Base-by-base conservation (phyloP, 176 grass and related monocot species). In the Echinochloa phyllopogon region DNA sequence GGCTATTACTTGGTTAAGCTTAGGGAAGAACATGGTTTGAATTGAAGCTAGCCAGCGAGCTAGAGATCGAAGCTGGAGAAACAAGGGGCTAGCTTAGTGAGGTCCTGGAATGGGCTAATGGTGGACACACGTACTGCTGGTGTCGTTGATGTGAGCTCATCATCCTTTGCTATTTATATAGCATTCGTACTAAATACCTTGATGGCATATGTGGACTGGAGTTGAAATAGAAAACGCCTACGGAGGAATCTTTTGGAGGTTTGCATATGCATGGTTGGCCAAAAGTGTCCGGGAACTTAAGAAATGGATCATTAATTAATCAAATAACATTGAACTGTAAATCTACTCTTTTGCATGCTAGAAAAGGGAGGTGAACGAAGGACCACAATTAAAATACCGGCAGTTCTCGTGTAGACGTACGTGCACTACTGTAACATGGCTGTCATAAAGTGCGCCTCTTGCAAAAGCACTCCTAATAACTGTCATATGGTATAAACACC, bases 91-190 rank as follows among this genome's bases (percentile, higher is more conserved):
- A 29, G 39, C n/a, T n/a, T 57, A 65, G 58, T 21, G n/a, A 56
- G 37, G 6, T 69, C 23, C n/a, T 77, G 21, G 52, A 77, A 1
- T 70, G 50, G 59, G 14, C 29, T 40, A 36, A 18, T 33, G 14
- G 42, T 79, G 69, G 12, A 36, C 63, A 53, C 36, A 6, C 29
- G 29, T 56, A 8, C 75, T 43, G 21, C 12, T 66, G 21, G 38
- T 55, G 40, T 52, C 38, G 36, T 53, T 78, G 65, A 41, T 58
- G 27, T 87, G 85, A 87, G 69, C 69, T 78, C 73, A 78, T 78
- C 7, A 41, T 42, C 44, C 78, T 72, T 88, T 71, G 55, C 55
- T 78, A 88, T 83, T 72, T 88, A 83, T 88, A 83, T 88, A 88
- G 86, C 74, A 78, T 60, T 52, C 11, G 11, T 55, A 74, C 58